Evolutionary conservation across 495 filamentous ascomycete genomes (phyloP).

Genomic region (Letharia columbiana): DNA sequence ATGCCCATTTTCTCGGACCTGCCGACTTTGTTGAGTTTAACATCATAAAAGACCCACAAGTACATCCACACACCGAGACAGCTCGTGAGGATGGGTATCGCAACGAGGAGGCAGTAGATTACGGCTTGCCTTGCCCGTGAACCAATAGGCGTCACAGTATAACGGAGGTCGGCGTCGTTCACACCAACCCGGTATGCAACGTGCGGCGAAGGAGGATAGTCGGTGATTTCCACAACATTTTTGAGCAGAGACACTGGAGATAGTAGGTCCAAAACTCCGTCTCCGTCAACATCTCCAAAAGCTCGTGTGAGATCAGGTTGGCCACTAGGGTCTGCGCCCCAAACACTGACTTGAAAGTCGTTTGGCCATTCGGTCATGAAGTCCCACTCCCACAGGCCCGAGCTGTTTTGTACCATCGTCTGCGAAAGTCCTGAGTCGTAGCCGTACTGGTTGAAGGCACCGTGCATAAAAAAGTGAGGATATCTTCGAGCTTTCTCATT

Average conservation of each 20-base stretch:
- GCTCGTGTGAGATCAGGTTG: constrained; percentile 40
- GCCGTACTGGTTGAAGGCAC: constrained; percentile 54
- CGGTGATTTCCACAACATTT: constrained; percentile 42
- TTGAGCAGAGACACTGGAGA: constrained; percentile 34
- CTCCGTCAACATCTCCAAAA: constrained; percentile 44
- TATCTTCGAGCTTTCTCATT: constrained; percentile 37
- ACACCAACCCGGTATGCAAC: constrained; percentile 38
- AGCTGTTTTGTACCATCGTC: constrained; percentile 40
- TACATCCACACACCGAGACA: constrained; percentile 37
- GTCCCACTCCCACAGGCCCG: constrained; percentile 41
- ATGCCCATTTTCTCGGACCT: constrained; percentile 24
- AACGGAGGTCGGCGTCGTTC: constrained; percentile 40
- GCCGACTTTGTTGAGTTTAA: constrained; percentile 44
- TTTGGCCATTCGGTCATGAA: constrained; percentile 46
- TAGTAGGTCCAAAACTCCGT: constrained; percentile 37
- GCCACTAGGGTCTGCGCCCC: constrained; percentile 41
- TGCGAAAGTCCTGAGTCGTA: constrained; percentile 50
- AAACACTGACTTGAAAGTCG: constrained; percentile 40
- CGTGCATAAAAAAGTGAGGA: constrained; percentile 53
- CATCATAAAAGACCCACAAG: constrained; percentile 40
- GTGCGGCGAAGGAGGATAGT: constrained; percentile 35
- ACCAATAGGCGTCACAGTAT: constrained; percentile 36
- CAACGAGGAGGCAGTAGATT: constrained; percentile 38
- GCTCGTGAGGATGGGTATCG: constrained; percentile 37
- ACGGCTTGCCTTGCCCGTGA: constrained; percentile 35